Evolutionary conservation across 345 rosid species (phyloP).

Genomic region (Melaleuca quinquenervia): DNA sequence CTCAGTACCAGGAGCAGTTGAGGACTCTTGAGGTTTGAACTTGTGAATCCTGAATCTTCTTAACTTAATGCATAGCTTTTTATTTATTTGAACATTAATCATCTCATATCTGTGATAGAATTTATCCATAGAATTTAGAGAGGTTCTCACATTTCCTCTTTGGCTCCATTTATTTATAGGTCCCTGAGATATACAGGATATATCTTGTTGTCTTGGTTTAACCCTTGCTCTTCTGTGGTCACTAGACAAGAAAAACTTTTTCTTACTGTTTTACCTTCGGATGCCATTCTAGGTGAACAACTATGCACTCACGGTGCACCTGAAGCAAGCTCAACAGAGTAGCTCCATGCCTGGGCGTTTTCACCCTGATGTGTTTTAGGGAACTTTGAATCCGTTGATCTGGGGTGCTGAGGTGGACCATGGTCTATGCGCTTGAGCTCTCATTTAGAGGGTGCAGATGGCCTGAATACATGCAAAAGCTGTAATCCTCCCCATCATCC

Average conservation of each 20-base stretch:
- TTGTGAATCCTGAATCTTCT: not conserved
- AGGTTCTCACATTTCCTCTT: not conserved
- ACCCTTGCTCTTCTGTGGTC: not conserved
- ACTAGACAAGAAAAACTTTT: not conserved
- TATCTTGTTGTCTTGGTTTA: not conserved
- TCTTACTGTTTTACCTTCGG: not conserved
- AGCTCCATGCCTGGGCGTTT: conserved; percentile 42
- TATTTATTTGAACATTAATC: not conserved
- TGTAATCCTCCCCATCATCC: not conserved
- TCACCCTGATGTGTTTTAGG: conserved; percentile 71
- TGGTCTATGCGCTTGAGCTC: not conserved
- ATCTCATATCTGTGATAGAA: not conserved
- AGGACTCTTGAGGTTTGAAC: conserved; percentile 60
- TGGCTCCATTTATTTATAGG: not conserved
- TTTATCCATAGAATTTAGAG: not conserved
- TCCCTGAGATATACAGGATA: not conserved
- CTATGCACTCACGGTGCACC: conserved; percentile 58
- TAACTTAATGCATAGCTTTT: not conserved
- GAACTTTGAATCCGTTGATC: not conserved
- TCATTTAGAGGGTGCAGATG: not conserved
- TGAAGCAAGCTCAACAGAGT: conserved; percentile 34
- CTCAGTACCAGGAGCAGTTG: conserved; percentile 78
- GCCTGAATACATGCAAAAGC: not conserved
- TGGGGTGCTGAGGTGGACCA: not conserved
- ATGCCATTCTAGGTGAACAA: conserved; percentile 8